Evolutionary conservation across 192 early-diverging fungal species (phyloP), one percentile per base, ranked within the genome.

Genomic region (Linnemannia schmuckeri): DNA sequence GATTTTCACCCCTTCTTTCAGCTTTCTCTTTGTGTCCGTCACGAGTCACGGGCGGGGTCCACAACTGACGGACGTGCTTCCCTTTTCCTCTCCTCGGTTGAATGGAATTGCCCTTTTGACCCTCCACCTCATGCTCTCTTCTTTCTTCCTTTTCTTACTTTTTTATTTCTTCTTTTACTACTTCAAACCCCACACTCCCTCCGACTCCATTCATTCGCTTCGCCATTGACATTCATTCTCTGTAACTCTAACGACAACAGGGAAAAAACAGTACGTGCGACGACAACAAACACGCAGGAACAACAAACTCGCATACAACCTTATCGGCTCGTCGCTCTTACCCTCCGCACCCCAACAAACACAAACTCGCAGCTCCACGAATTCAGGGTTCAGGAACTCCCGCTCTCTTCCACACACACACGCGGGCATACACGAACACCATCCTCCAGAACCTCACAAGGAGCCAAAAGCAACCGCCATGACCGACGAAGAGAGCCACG

Each of bases 401-500:
- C 22, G 10, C 22, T 10, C 33, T 37, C 40, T 18, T 41, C 57
- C n/a, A 61, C 40, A 18, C 20, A 9, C n/a, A 40, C 24, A 49
- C 8, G 10, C 33, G 38, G 10, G 69, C 38, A 24, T n/a, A 37
- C 77, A 52, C 44, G 35, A 35, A 70, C 68, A 38, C 27, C 20
- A 61, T 15, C 61, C 61, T 33, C 24, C 61, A 63, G 30, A 40
- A 66, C 72, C 55, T 24, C 41, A n/a, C 24, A 42, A 8, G n/a
- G 49, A 37, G 55, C 46, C 61, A 70, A 12, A 22, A 24, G 52
- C n/a, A 4, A 24, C 15, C 1, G 41, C 71, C 27, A 85, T 85
- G 70, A 80, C 74, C 13, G 75, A 30, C 83, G 83, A 79, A 46
- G 77, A 80, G 17, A 70, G 69, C 69, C 78, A 47, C 22, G 75